These are phyloP conservation scores for Hemisphaericaspora xylanilytica DNA, from an alignment of 1,139 yeast genomes.

Conservation along the genomic window DNA sequence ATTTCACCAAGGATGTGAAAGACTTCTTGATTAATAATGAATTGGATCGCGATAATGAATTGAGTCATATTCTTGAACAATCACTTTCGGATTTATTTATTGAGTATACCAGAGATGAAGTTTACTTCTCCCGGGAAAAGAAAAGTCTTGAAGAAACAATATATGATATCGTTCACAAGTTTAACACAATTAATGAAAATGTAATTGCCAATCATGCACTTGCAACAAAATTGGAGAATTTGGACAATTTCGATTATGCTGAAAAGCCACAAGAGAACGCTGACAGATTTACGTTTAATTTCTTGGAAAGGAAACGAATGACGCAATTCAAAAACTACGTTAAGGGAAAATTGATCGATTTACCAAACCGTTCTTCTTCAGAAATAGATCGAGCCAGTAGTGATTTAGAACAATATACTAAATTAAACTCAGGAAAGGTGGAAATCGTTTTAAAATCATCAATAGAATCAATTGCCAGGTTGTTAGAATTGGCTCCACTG, in stretches of 20 bases:
- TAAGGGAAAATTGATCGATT: conserved; percentile 33
- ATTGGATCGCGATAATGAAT: conserved; percentile 41
- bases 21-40: conserved; percentile 52
- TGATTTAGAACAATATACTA: conserved; percentile 27
- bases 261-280: conserved; percentile 14
- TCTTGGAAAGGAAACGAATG: conserved; percentile 40
- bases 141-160: conserved; percentile 66
- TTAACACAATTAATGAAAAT: conserved; percentile 51
- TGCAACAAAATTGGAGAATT: conserved; percentile 39
- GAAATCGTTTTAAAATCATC: conserved; percentile 67
- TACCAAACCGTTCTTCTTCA: conserved; percentile 18
- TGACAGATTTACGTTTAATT: conserved; percentile 35
- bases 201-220: conserved; percentile 48
- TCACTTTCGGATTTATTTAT: conserved; percentile 69
- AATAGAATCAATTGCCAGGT: conserved; percentile 78
- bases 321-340: conserved; percentile 39
- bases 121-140: conserved; percentile 73
- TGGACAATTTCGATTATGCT: conserved; percentile 29
- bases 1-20: conserved; percentile 64
- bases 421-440: conserved; percentile 46
- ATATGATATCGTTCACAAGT: conserved; percentile 47
- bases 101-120: conserved; percentile 64
- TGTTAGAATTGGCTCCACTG: conserved; percentile 68
- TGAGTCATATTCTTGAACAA: conserved; percentile 65
- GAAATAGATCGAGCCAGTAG: conserved; percentile 20